Base-by-base conservation (phyloP, 176 grass and related monocot genomes). In the Raddia distichophylla region DNA sequence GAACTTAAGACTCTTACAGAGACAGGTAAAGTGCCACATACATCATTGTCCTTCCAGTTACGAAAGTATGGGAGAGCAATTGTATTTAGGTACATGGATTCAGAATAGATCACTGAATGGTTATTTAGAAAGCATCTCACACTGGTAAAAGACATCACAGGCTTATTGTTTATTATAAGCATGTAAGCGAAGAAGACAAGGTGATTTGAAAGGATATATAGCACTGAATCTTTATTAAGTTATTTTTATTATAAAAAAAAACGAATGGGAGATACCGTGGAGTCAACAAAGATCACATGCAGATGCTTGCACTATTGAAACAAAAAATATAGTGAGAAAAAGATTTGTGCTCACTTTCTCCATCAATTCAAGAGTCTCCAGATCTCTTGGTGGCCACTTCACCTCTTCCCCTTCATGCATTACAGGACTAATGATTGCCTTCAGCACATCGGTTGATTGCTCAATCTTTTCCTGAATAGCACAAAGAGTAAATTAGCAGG, bases 381-480 rank as follows among this genome's bases (percentile, higher is more conserved):
- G 89, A 72, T 93, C 87, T 74, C 79, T 89, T 32, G 96, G 93
- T 81, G 93, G 93, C 91, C 96, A 99, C 60, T 84, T 80, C 58
- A 88, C 88, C 40, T 95, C 91, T 85, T 89, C 91, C 74, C 86
- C 73, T 68, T 90, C 89, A 80, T 82, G 61, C 69, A 99, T 79
- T 54, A 74, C 87, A 74, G 96, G 91, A 84, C 69, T 93, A 82
- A 99, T 72, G 49, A 95, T 99, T 73, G 79, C 75, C 86, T 95
- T 93, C 52, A 99, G 81, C 56, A 99, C 76, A 88, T 99, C 96
- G 79, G 96, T 99, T 55, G 96, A 81, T 64, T 90, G 83, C 71
- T 93, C 91, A 66, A 99, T 95, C 52, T 93, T 95, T 87, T 95
- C 89, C 96, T 99, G 89, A 51, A 89, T 22, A 49, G 57, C 43